Conservation (phyloP, 192 early-diverging fungal species). For the Coemansia javaensis region DNA sequence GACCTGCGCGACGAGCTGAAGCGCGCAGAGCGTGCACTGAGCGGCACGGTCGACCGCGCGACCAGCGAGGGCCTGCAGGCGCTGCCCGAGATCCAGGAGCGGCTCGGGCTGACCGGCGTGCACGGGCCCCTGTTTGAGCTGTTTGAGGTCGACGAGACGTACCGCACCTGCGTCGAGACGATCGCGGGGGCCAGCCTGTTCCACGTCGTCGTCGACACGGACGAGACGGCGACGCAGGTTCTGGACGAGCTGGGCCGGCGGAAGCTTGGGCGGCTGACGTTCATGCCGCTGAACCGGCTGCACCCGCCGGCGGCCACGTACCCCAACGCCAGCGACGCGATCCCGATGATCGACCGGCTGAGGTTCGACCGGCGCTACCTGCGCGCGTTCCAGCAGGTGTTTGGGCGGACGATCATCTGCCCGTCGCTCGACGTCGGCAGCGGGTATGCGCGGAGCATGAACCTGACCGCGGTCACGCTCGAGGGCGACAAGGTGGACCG, state of each 20-base stretch:
- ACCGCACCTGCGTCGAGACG: slow-evolving; percentile 82
- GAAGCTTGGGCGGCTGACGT: slow-evolving; percentile 81
- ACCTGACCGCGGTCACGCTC: slow-evolving; percentile 80
- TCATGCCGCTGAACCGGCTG: slow-evolving; percentile 92
- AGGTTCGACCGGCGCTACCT: slow-evolving; percentile 63
- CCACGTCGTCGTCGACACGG: slow-evolving; percentile 93
- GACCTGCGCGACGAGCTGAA: slow-evolving; percentile 70
- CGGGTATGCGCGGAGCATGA: slow-evolving; percentile 69
- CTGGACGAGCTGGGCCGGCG: slow-evolving; percentile 52
- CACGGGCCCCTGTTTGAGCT: slow-evolving; percentile 91
- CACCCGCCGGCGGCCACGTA: slow-evolving; percentile 57
- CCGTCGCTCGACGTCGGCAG: slow-evolving; percentile 75
- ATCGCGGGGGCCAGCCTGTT: slow-evolving; percentile 85
- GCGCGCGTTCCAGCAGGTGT: slow-evolving; percentile 85
- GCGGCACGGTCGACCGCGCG: slow-evolving; percentile 75
- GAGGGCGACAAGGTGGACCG: slow-evolving; percentile 91
- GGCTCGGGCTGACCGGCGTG: slow-evolving; percentile 64
- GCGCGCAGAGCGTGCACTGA: slow-evolving; percentile 66
- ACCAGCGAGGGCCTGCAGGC: slow-evolving; percentile 75
- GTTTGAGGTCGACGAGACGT: slow-evolving; percentile 80
- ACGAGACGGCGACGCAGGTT: slow-evolving; percentile 77
- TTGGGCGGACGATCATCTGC: slow-evolving; percentile 87
- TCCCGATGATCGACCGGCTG: slow-evolving; percentile 79
- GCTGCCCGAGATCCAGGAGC: slow-evolving; percentile 63
- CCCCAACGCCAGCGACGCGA: slow-evolving; percentile 64